phyloP scores from a whole-genome alignment of 441 rosid genomes.

The Croton laevigatus region DNA sequence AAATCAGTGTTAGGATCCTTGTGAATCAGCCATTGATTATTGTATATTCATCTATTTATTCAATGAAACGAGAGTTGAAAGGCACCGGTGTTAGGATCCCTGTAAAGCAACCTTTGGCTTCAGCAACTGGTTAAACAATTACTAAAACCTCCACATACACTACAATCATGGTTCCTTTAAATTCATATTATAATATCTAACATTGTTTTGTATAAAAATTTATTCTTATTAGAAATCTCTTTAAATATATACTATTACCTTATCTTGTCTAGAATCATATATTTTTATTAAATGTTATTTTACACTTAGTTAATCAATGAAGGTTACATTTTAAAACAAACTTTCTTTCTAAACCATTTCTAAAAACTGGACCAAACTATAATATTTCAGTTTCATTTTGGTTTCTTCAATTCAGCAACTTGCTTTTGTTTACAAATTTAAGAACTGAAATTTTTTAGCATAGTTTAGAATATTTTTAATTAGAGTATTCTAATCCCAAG shows the following conservation, averaged over 20 bases:
- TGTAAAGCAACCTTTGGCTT: background rate
- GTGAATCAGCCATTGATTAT: too few relatives aligned
- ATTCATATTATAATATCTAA: background rate
- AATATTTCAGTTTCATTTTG: too few relatives aligned
- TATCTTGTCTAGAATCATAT: too few relatives aligned
- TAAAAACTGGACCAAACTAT: background rate
- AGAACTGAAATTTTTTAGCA: background rate
- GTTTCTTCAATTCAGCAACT: background rate
- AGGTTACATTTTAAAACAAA: background rate
- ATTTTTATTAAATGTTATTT: too few relatives aligned
- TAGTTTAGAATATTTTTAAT: background rate
- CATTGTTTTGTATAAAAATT: background rate
- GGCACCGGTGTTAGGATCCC: too few relatives aligned
- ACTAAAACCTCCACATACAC: background rate
- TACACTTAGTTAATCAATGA: background rate
- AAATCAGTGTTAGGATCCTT: too few relatives aligned
- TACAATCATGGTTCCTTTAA: background rate
- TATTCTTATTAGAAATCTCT: background rate
- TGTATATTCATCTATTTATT: too few relatives aligned
- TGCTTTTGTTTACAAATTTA: background rate
- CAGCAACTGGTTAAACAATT: background rate
- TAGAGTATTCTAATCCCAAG: background rate
- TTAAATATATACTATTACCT: too few relatives aligned
- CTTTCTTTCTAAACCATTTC: background rate
- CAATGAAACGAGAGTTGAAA: too few relatives aligned